Base-by-base conservation (phyloP, 805 yeast species). In the Torulaspora indica region DNA sequence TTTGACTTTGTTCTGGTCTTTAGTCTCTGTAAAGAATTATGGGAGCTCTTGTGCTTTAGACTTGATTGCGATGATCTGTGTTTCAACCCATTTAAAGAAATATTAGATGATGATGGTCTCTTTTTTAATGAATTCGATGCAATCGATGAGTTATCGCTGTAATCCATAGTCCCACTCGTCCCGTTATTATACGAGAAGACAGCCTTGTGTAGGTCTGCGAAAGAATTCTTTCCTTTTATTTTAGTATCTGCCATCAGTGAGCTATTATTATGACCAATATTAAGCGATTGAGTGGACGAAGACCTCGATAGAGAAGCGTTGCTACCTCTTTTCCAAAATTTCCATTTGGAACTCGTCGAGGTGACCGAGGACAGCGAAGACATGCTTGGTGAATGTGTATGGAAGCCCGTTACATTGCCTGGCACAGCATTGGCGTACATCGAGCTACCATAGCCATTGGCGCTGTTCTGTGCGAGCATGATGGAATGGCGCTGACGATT, bases 11-110 rank as follows among this genome's bases (percentile, higher is more conserved):
- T 49, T 46, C 64, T 61, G 1, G 56, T 45, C 32, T 56, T 58
- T 18, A 60, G 48, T 41, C 59, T 60, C 29, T 56, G 58, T 35
- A 63, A 45, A 3, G 69, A 65, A 6, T 62, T 54, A 33, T 63
- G 67, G 2, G 68, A 64, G 2, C 60, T 48, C 43, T 64, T 64
- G 35, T 61, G 66, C 40, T 64, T 61, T 24, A 62, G 41, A 35
- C 53, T 57, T 17, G 50, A 35, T 14, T 55, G 57, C n/a, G 61
- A 55, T 4, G 53, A 33, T 24, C 56, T 46, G 33, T 54, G 53
- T 36, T 53, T 57, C 27, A 59, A 39, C n/a, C 47, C 52, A 17
- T 45, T 34, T 2, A 55, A 37, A 5, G 61, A 53, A 32, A 56
- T 40, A 46, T 50, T 57, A 8, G 61, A 52, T 1, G 56, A 44